Percentiles rank a stretch among this genome's conserved stretches.
These are phyloP conservation scores for Pueraria montana DNA, from an alignment of 306 rosid species.

Conservation along the genomic window DNA sequence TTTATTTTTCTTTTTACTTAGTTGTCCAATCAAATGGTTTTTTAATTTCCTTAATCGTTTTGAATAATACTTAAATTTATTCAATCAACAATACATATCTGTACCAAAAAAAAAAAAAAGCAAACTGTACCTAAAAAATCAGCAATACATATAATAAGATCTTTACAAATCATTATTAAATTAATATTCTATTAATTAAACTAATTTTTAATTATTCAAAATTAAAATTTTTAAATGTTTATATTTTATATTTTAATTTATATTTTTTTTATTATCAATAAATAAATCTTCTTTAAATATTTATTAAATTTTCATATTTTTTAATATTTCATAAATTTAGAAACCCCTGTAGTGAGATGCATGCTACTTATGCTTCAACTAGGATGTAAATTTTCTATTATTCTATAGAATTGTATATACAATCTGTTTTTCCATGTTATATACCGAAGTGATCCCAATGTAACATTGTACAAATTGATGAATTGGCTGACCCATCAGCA, in stretches of 20 bases:
- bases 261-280: neutral
- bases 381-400: constrained; percentile 38
- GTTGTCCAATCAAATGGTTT: too few species aligned
- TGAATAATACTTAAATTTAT: too few species aligned
- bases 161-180: neutral
- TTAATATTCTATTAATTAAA: neutral
- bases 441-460: constrained; percentile 28
- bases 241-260: neutral
- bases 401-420: constrained; percentile 48
- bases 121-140: too few species aligned
- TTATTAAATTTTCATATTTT: neutral
- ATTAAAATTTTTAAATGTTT: neutral
- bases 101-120: too few species aligned
- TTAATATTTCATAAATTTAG: neutral
- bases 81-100: neutral
- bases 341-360: neutral
- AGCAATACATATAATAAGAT: neutral
- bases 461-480: constrained; percentile 34
- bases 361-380: constrained; percentile 10
- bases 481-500: constrained; percentile 21
- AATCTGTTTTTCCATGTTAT: constrained; percentile 42
- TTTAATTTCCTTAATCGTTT: too few species aligned
- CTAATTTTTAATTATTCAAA: too few species aligned
- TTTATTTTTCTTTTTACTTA: too few species aligned
- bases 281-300: neutral